phyloP scores from a whole-genome alignment of 805 yeast species.

The Yarrowia sp. region DNA sequence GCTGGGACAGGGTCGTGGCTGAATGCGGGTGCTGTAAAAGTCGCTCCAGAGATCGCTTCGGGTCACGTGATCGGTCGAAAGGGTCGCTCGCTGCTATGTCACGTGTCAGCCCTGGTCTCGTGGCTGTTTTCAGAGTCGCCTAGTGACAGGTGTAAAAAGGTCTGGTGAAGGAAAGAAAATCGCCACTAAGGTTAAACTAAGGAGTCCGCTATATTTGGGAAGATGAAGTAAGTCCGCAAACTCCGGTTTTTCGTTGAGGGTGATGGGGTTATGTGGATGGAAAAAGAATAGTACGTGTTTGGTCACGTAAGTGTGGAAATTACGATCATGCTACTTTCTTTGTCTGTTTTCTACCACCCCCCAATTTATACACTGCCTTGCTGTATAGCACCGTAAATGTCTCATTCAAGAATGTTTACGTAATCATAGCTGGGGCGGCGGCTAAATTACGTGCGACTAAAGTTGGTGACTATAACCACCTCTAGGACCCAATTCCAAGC shows the following conservation, averaged over 20 bases:
- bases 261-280: no score
- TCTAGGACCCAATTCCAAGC: background rate
- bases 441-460: no score
- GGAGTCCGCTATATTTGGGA: constrained; percentile 17
- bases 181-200: constrained; percentile 36
- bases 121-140: background rate
- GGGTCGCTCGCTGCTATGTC: background rate
- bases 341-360: no score
- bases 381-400: constrained; percentile 11
- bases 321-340: background rate
- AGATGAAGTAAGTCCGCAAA: constrained; percentile 1
- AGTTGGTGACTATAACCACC: no score
- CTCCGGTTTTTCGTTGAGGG: background rate
- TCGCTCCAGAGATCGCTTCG: no score
- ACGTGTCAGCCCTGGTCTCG: background rate
- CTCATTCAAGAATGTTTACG: constrained; percentile 2
- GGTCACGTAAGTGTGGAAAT: background rate
- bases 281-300: no score
- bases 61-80: background rate
- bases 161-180: constrained; percentile 13
- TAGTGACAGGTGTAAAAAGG: constrained; percentile 1
- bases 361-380: no score
- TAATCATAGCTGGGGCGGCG: no score
- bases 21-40: background rate
- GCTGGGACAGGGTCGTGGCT: background rate